Evolutionary conservation across 73 alveolate species (phyloP), one percentile per base, ranked within the genome.

Genomic region (Blepharisma japonicum): DNA sequence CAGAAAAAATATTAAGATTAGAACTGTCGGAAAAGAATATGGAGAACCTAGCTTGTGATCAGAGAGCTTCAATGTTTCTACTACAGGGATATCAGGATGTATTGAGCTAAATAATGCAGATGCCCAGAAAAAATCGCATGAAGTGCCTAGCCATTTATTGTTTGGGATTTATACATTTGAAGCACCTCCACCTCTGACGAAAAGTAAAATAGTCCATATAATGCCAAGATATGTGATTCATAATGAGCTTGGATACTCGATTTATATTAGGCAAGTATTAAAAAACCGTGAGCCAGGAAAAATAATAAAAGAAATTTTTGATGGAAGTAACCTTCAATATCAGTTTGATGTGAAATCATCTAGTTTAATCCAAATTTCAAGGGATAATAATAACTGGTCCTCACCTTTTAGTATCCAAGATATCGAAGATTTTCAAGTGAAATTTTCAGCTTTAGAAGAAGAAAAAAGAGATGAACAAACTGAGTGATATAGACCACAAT

Each of bases 391-490:
- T 14, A 25, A 47, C 56, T 87, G 94, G 94, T 77, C 88, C 77
- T 61, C 88, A 0, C 83, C 87, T 14, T 87, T 87, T 78, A 47
- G 82, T 6, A 77, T 87, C 18, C 88, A 83, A 42, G 87, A 87
- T 66, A 55, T 87, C 18, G 94, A 79, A 55, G 91, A 83, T 68
- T 83, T 87, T 71, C 81, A 87, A 49, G 42, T 70, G n/a, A 70
- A 47, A 70, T 70, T 45, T 45, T 14, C 9, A 70, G 32, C 80
- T 0, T 2, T 0, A 14, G 23, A 70, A 70, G 80, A 70, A 45
- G 66, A 47, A 39, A n/a, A 11, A 70, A 45, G 39, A 0, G 77
- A 9, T 45, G 2, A 2, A 9, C 21, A n/a, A 11, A 4, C 5
- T 61, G 76, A 51, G 0, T 70, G 80, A 6, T 45, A 70, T 9